A percentile compares a stretch with the other conserved stretches of the same genome.
Evolutionary conservation across 768 basidiomycete species (phyloP).

Genomic region (Plicaturopsis crispa): DNA sequence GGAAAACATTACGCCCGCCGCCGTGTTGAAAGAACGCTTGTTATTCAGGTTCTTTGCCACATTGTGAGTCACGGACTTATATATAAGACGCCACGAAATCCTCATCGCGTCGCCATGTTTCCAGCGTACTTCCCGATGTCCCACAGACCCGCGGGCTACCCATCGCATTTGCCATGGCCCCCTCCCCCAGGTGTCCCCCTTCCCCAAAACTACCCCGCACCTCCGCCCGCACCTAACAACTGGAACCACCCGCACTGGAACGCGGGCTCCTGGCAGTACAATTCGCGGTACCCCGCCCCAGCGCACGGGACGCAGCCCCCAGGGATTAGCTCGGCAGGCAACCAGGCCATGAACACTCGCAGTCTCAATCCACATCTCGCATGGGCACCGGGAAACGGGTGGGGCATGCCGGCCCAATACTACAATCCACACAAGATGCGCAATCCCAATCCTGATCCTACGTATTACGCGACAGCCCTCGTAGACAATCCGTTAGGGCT

Average conservation of each 20-base stretch:
- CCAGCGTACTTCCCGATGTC: too few relatives aligned
- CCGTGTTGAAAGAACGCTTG: too few relatives aligned
- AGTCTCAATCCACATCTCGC: too few relatives aligned
- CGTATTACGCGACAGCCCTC: not conserved
- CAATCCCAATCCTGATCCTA: not conserved
- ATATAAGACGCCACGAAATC: too few relatives aligned
- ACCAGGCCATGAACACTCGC: too few relatives aligned
- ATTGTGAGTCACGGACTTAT: too few relatives aligned
- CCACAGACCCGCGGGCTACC: too few relatives aligned
- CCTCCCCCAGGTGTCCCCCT: not conserved
- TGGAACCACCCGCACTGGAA: not conserved
- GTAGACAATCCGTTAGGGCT: not conserved
- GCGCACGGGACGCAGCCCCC: not conserved
- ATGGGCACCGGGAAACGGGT: not conserved
- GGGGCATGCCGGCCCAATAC: not conserved
- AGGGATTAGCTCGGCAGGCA: not conserved
- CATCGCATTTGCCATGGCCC: not conserved
- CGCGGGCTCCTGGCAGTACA: not conserved
- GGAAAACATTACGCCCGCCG: too few relatives aligned
- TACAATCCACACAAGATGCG: not conserved
- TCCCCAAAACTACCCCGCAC: not conserved
- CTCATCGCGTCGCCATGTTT: too few relatives aligned
- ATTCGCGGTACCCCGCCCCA: not conserved
- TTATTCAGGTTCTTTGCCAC: too few relatives aligned
- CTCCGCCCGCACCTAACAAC: not conserved